phyloP scores from a whole-genome alignment of 176 grass and related monocot species.

The Bonia amplexicaulis region DNA sequence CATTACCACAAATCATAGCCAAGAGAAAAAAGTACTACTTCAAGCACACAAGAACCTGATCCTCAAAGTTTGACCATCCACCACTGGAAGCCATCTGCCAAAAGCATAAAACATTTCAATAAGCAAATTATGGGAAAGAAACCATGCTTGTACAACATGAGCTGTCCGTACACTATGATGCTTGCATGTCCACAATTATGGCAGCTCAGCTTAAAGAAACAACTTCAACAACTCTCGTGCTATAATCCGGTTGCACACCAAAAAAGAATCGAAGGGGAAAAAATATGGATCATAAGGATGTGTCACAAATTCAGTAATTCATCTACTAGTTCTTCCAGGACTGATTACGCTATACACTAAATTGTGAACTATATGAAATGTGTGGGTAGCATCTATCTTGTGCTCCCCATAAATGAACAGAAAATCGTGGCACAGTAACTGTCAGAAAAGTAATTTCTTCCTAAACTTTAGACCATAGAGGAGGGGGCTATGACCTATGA shows the following conservation, averaged over 20 bases:
- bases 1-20: slow-evolving; percentile 19
- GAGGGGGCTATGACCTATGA: neutral
- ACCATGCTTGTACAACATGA: slow-evolving; percentile 4
- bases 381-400: neutral
- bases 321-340: neutral
- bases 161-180: neutral
- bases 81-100: slow-evolving; percentile 59
- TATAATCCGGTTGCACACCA: neutral
- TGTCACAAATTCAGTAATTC: neutral
- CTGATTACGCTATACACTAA: neutral
- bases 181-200: slow-evolving; percentile 23
- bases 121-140: slow-evolving; percentile 11
- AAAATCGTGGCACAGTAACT: neutral
- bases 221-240: neutral
- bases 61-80: slow-evolving; percentile 91
- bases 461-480: neutral
- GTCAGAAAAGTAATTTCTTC: neutral
- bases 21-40: slow-evolving; percentile 11
- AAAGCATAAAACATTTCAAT: slow-evolving; percentile 27
- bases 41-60: slow-evolving; percentile 66
- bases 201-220: neutral
- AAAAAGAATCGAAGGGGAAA: neutral
- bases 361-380: neutral
- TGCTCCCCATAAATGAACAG: neutral
- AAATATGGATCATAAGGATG: slow-evolving; percentile 1